phyloP scores from a whole-genome alignment of 768 basidiomycete species.

The Psilocybe cyanescens region DNA sequence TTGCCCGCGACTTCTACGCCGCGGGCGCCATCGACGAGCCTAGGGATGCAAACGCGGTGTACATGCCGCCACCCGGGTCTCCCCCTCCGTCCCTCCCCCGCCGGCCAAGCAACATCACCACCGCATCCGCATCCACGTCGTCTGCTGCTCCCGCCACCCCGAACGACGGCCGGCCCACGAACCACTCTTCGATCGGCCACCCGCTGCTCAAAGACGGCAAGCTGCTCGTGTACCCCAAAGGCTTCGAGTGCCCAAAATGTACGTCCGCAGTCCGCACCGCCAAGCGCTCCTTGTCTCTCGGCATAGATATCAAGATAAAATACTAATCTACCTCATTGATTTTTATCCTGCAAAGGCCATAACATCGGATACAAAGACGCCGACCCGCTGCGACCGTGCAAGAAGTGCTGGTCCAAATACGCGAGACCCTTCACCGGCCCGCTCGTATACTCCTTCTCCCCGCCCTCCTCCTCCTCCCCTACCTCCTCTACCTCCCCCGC shows the following conservation, averaged over 20 bases:
- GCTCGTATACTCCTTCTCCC: constrained; percentile 50
- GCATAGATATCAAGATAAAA: background rate
- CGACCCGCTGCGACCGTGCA: constrained; percentile 71
- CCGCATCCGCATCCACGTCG: background rate
- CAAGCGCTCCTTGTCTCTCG: background rate
- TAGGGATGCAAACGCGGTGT: background rate
- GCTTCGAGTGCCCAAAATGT: constrained; percentile 73
- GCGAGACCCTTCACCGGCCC: constrained; percentile 64
- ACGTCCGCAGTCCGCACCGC: constrained; percentile 18
- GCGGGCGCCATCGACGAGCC: constrained; percentile 40
- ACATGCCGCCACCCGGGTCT: constrained; percentile 29
- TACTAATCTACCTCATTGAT: background rate
- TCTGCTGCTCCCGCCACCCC: constrained; percentile 11
- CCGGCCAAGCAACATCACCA: constrained; percentile 3
- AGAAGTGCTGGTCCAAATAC: constrained; percentile 77
- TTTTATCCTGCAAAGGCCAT: constrained; percentile 46
- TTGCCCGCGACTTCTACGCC: constrained; percentile 67
- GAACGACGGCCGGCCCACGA: constrained; percentile 68
- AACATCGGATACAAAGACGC: constrained; percentile 77
- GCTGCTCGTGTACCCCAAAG: constrained; percentile 71
- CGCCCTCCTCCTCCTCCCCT: constrained; percentile 14
- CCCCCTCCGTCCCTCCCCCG: constrained; percentile 18
- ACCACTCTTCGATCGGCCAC: constrained; percentile 63
- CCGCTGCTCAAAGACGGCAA: constrained; percentile 65
- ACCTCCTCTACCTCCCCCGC: constrained; percentile 8